Evolutionary conservation across 2,329 filamentous ascomycete genomes (phyloP).

Genomic region (Aspergillus sojae): DNA sequence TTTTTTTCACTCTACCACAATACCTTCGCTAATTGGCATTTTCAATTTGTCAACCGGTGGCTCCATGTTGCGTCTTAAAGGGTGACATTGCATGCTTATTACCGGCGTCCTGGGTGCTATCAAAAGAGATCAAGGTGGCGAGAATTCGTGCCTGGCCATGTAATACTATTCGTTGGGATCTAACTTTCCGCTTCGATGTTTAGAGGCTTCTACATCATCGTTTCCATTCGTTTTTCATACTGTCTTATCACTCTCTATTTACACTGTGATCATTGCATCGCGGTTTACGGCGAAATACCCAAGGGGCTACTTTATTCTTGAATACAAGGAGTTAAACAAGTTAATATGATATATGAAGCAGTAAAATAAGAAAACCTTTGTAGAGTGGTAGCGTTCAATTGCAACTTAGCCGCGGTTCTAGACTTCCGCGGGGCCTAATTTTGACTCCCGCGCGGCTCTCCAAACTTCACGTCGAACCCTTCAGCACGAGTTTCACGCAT

Average conservation of each 20-base stretch:
- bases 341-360: not conserved
- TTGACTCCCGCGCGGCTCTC: not conserved
- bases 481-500: not conserved
- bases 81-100: slow-evolving; percentile 20
- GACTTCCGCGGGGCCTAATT: not conserved
- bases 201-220: not conserved
- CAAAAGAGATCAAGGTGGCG: slow-evolving; percentile 28
- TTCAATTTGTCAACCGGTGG: slow-evolving; percentile 13
- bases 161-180: slow-evolving; percentile 35
- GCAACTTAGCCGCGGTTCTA: not conserved
- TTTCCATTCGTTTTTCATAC: slow-evolving; percentile 17
- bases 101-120: slow-evolving; percentile 31
- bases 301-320: slow-evolving; percentile 13
- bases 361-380: not conserved
- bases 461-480: not conserved
- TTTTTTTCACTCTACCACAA: slow-evolving; percentile 5
- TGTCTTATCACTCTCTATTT: slow-evolving; percentile 18
- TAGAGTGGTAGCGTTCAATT: not conserved
- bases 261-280: slow-evolving; percentile 17
- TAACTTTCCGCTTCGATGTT: slow-evolving; percentile 1
- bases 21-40: slow-evolving; percentile 16
- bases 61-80: slow-evolving; percentile 10
- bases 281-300: slow-evolving; percentile 22
- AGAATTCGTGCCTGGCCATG: slow-evolving; percentile 29
- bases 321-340: slow-evolving; percentile 8